These are phyloP conservation scores for Schizonepeta tenuifolia DNA, from an alignment of 257 asterid species.

Conservation along the genomic window DNA sequence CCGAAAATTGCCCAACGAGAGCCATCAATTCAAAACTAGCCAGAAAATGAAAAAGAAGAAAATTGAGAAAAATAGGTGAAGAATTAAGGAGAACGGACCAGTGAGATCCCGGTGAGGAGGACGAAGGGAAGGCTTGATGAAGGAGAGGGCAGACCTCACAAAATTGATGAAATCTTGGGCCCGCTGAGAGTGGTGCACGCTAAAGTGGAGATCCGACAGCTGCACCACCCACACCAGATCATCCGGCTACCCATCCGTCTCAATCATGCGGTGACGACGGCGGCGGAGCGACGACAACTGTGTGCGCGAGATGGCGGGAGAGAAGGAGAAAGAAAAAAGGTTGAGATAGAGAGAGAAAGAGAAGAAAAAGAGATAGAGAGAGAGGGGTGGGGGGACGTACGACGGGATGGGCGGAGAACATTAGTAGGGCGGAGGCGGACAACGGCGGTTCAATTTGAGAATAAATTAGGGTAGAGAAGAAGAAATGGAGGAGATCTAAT, in stretches of 20 bases:
- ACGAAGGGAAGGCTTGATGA: constrained; percentile 90
- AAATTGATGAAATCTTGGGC: constrained; percentile 65
- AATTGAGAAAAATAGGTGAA: background rate
- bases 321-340: no score
- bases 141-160: constrained; percentile 73
- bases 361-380: no score
- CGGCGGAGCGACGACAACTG: no score
- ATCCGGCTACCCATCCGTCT: constrained; percentile 56
- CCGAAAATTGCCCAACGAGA: background rate
- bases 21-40: background rate
- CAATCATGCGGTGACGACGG: no score
- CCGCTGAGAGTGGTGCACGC: constrained; percentile 85
- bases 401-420: no score
- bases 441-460: no score
- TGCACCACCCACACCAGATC: constrained; percentile 97
- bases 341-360: no score
- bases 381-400: no score
- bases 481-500: no score
- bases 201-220: constrained; percentile 98
- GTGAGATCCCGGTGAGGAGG: constrained; percentile 95
- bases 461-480: no score
- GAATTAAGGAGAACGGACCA: constrained; percentile 45
- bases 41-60: background rate
- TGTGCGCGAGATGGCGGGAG: no score
- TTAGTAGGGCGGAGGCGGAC: no score